These are phyloP conservation scores for Penicillium sp. DNA, from an alignment of 2,329 filamentous ascomycete genomes.

Conservation along the genomic window DNA sequence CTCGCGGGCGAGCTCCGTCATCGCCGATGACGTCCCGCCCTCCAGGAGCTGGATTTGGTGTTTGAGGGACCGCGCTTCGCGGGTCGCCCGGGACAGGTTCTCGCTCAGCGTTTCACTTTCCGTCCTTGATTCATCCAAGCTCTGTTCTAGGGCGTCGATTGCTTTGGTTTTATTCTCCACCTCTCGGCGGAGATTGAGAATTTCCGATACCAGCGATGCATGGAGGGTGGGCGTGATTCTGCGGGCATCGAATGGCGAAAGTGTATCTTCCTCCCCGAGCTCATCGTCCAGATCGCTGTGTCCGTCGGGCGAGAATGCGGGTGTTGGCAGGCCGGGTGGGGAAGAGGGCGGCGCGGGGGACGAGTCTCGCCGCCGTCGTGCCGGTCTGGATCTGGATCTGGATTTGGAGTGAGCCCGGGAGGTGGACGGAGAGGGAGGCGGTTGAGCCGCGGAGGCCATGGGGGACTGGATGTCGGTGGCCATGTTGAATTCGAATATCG, in stretches of 20 bases:
- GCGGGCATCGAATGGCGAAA: slow-evolving; percentile 79
- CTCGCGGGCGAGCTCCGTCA: slow-evolving; percentile 81
- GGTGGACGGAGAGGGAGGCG: slow-evolving; percentile 65
- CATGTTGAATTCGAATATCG: slow-evolving; percentile 26
- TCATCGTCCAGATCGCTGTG: slow-evolving; percentile 30
- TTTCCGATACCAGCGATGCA: slow-evolving; percentile 92
- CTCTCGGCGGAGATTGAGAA: slow-evolving; percentile 80
- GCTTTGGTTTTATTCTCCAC: slow-evolving; percentile 85
- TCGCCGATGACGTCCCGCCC: slow-evolving; percentile 80
- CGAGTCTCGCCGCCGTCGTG: slow-evolving; percentile 65
- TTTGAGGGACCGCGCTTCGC: slow-evolving; percentile 78
- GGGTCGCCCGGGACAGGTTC: slow-evolving; percentile 63
- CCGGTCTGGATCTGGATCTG: slow-evolving; percentile 52
- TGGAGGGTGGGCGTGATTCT: slow-evolving; percentile 94
- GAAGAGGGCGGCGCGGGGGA: slow-evolving; percentile 67
- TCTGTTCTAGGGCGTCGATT: slow-evolving; percentile 81
- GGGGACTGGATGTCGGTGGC: slow-evolving; percentile 51
- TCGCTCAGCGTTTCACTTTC: slow-evolving; percentile 73
- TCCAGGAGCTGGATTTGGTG: slow-evolving; percentile 85
- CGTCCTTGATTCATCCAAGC: slow-evolving; percentile 67
- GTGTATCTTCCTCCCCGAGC: slow-evolving; percentile 58
- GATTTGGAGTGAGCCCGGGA: slow-evolving; percentile 20
- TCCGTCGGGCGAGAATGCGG: slow-evolving; percentile 41
- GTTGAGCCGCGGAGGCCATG: slow-evolving; percentile 56
- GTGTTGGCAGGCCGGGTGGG: slow-evolving; percentile 57